A percentile compares a stretch with the other conserved stretches of the same genome.
Conservation (phyloP, 2,329 filamentous ascomycete species). For the Sclerotiophoma versabilis region DNA sequence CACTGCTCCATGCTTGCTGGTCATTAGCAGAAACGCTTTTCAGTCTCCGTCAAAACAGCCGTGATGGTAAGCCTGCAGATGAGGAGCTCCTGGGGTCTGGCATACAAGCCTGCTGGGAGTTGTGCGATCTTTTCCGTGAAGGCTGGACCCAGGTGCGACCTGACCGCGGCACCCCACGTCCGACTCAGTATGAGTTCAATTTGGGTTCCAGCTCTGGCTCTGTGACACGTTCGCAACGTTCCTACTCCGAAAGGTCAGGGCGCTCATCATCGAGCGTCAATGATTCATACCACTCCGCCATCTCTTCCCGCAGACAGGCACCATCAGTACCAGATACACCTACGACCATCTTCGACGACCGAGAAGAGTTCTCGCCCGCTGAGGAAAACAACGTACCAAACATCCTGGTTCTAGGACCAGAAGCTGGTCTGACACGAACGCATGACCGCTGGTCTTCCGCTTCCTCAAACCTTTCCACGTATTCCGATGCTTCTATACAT, state of each 20-base stretch:
- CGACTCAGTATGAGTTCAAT: constrained; percentile 75
- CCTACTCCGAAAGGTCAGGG: constrained; percentile 46
- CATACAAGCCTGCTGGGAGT: constrained; percentile 92
- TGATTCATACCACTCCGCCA: constrained; percentile 55
- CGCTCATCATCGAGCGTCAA: constrained; percentile 53
- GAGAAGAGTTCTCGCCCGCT: constrained; percentile 72
- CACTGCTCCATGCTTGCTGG: constrained; percentile 87
- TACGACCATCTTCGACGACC: constrained; percentile 94
- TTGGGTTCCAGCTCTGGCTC: constrained; percentile 45
- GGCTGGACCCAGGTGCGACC: constrained; percentile 90
- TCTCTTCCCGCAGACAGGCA: constrained; percentile 45
- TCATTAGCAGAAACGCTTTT: constrained; percentile 91
- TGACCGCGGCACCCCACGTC: constrained; percentile 83
- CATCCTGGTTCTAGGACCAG: constrained; percentile 83
- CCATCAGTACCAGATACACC: constrained; percentile 77
- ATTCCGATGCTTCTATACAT: constrained; percentile 70
- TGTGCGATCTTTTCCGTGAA: constrained; percentile 91
- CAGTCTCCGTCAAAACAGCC: constrained; percentile 81
- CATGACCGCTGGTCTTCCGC: constrained; percentile 81
- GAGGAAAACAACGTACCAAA: constrained; percentile 81
- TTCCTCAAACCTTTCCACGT: constrained; percentile 76
- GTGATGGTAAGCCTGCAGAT: constrained; percentile 75
- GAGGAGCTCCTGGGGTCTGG: constrained; percentile 87
- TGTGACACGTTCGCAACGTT: constrained; percentile 39
- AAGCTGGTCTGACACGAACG: constrained; percentile 56